Percentiles rank a stretch among this genome's conserved stretches.
These are phyloP conservation scores for Pythium vanterpoolii DNA, from an alignment of 352 stramenopile genomes.

Conservation along the genomic window DNA sequence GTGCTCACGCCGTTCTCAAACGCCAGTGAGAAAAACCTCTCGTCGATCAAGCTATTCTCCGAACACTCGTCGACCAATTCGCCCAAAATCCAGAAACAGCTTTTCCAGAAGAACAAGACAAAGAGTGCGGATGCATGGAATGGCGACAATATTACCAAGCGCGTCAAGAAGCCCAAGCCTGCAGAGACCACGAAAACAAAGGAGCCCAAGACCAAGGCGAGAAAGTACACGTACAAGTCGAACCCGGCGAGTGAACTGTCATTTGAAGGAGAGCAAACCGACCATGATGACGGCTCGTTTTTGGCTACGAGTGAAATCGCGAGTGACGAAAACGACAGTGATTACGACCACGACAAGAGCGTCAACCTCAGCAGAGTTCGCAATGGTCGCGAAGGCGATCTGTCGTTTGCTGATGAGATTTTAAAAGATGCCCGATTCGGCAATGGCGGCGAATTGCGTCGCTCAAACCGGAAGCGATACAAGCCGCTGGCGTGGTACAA, in stretches of 20 bases:
- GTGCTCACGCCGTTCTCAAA: conserved; percentile 70
- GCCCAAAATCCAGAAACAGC: conserved; percentile 45
- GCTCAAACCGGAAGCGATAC: conserved; percentile 73
- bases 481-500: conserved; percentile 89
- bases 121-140: conserved; percentile 20
- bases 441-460: conserved; percentile 47
- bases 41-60: conserved; percentile 52
- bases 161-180: conserved; percentile 26
- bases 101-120: conserved; percentile 50
- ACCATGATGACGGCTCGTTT: conserved; percentile 64
- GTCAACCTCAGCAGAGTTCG: conserved; percentile 16
- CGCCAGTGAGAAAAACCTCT: conserved; percentile 60
- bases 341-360: conserved; percentile 32
- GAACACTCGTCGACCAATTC: conserved; percentile 27
- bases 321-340: conserved; percentile 52
- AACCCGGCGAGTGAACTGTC: conserved; percentile 42
- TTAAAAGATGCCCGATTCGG: conserved; percentile 41
- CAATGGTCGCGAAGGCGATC: conserved; percentile 21
- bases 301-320: conserved; percentile 38
- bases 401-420: conserved; percentile 45
- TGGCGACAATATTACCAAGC: conserved; percentile 30
- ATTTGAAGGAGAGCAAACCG: conserved; percentile 43
- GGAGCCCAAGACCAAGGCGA: conserved; percentile 26
- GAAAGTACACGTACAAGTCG: conserved; percentile 53
- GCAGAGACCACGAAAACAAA: conserved; percentile 30